A percentile compares a stretch with the other conserved stretches of the same genome.
These are phyloP conservation scores for Diutina rugosa DNA, from an alignment of 1,139 yeast species.

Conservation along the genomic window DNA sequence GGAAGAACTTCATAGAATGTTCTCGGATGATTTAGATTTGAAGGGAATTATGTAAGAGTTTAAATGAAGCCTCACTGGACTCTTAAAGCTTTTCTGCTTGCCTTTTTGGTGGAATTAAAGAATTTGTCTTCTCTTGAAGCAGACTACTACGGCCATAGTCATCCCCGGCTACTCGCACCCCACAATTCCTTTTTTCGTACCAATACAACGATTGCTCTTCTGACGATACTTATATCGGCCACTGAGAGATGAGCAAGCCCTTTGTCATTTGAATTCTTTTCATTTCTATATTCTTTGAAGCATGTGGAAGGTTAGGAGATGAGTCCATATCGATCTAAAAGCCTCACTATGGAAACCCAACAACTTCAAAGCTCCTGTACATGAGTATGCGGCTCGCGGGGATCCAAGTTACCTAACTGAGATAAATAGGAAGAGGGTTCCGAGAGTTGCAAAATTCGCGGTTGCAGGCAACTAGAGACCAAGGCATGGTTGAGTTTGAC, in stretches of 20 bases:
- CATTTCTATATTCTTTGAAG: not conserved
- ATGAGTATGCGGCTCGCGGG: not conserved
- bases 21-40: no score
- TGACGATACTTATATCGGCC: not conserved
- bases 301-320: not conserved
- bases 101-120: no score
- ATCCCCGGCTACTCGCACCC: not conserved
- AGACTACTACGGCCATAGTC: not conserved
- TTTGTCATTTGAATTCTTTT: no score
- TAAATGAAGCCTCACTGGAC: no score
- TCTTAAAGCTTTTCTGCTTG: no score
- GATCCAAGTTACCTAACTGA: not conserved
- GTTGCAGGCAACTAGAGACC: not conserved
- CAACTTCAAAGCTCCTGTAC: not conserved
- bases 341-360: not conserved
- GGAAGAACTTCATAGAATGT: not conserved
- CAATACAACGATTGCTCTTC: not conserved
- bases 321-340: not conserved
- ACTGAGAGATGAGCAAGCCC: not conserved
- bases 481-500: slow-evolving; percentile 8
- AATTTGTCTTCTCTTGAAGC: not conserved
- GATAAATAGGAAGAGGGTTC: not conserved
- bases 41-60: no score
- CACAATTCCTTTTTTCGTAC: not conserved
- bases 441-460: not conserved